A percentile compares a stretch with the other conserved stretches of the same genome.
Conservation (phyloP, 2,329 filamentous ascomycete species). For the Immersiporthe knoxdaviesiana region DNA sequence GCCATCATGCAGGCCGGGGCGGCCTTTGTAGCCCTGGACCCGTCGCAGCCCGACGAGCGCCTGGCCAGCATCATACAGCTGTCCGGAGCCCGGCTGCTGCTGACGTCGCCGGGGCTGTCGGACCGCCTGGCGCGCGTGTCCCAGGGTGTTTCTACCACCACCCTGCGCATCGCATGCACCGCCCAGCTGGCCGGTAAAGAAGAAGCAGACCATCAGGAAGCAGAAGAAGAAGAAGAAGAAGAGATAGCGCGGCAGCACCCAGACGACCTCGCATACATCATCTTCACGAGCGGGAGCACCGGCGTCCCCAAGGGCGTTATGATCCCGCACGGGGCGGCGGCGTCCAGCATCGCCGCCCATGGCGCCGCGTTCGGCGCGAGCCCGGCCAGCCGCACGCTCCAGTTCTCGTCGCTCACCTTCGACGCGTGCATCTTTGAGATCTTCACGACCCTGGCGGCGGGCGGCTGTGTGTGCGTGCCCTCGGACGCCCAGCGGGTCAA, state of each 20-base stretch:
- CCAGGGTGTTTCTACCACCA: not conserved
- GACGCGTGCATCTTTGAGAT: slow-evolving; percentile 37
- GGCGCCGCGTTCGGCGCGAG: slow-evolving; percentile 31
- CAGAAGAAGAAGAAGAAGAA: too few species aligned
- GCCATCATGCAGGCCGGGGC: slow-evolving; percentile 26
- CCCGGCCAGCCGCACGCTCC: slow-evolving; percentile 36
- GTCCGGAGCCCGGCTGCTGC: not conserved
- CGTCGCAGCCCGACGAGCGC: slow-evolving; percentile 35
- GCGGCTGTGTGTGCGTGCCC: slow-evolving; percentile 41
- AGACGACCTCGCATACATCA: slow-evolving; percentile 34
- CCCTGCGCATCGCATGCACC: not conserved
- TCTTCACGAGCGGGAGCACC: slow-evolving; percentile 61
- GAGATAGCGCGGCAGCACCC: too few species aligned
- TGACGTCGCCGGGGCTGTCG: not conserved
- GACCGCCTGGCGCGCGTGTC: not conserved
- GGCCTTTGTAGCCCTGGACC: slow-evolving; percentile 36
- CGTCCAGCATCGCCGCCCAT: slow-evolving; percentile 25
- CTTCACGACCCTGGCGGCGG: slow-evolving; percentile 31
- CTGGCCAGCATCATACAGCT: slow-evolving; percentile 4
- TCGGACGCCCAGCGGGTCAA: slow-evolving; percentile 45
- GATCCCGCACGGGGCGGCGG: slow-evolving; percentile 33
- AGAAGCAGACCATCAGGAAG: too few species aligned
- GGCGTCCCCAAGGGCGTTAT: slow-evolving; percentile 58
- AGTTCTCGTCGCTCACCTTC: slow-evolving; percentile 41
- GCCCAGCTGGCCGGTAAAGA: not conserved